Evolutionary conservation across 2,329 filamentous ascomycete species (phyloP), one percentile per base, ranked within the genome.

Genomic region (Curvularia lunata): DNA sequence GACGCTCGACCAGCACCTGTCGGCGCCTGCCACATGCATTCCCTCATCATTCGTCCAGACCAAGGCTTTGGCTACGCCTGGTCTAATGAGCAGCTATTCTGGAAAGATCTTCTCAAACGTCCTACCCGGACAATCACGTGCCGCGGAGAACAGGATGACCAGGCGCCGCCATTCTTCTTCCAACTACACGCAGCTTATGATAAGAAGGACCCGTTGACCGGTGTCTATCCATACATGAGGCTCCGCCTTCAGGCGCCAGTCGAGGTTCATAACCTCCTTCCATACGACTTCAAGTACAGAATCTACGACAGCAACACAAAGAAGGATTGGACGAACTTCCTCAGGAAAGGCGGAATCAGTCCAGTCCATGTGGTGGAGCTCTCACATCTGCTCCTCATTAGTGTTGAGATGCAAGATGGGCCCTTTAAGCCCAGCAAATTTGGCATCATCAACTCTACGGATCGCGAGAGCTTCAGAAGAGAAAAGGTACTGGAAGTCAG

Each of bases 261-360:
- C 13, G 94, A 97, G 48, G 84, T 99, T 4, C 94, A 99, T 76
- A 99, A 99, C 65, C 81, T 99, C 42, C 80, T 99, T 37, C 95
- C 95, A 0, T 98, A 95, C 73, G 95, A 99, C 77, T 99, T 99
- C 86, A 98, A 99, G 78, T 99, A 99, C 76, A 88, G 94, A 54
- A 98, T 99, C 54, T 99, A 98, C 72, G 95, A 99, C 81, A 97
- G 96, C 80, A 96, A 97, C 75, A 97, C 93, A 0, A 96, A 94
- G 82, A 97, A 96, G 75, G 95, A 99, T 75, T 99, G 95, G 95
- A 96, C 92, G 4, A 99, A 99, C 75, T 99, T 99, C 79, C 81
- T 99, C 46, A 88, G 95, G 56, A 98, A 97, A 77, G 95, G 96
- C 25, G 96, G 96, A 13, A 89, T 98, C 55, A 99, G 95, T 74